These are phyloP conservation scores for Phaffia rhodozyma DNA, from an alignment of 1,284 basidiomycete species.

Conservation along the genomic window DNA sequence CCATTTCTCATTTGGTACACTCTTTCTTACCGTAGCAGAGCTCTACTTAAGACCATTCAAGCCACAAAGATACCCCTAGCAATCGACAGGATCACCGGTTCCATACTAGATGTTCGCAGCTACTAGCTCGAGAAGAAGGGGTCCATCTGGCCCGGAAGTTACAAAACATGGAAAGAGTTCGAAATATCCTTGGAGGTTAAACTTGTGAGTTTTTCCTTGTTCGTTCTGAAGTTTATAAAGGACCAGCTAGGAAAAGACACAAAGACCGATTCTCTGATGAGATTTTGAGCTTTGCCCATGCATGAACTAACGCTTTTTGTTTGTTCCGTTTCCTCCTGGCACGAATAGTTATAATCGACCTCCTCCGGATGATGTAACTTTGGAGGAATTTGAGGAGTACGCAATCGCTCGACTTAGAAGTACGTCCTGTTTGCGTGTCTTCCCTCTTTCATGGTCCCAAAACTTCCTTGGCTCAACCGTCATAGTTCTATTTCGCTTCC, in stretches of 20 bases:
- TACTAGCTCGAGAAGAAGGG: no score
- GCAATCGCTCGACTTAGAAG: conserved; percentile 73
- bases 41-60: no score
- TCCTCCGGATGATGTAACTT: conserved; percentile 76
- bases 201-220: conserved; percentile 49
- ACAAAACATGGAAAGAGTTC: background rate
- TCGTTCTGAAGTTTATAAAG: background rate
- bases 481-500: background rate
- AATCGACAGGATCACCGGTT: no score
- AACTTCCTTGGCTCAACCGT: background rate
- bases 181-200: conserved; percentile 56
- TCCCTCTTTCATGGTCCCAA: background rate
- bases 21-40: no score
- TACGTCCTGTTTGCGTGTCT: conserved; percentile 11
- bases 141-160: conserved; percentile 1
- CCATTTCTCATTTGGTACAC: no score
- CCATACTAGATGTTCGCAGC: no score
- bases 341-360: conserved; percentile 60
- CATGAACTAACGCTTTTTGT: background rate
- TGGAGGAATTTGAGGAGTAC: conserved; percentile 91
- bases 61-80: no score
- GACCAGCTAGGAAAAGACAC: conserved; percentile 2
- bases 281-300: background rate
- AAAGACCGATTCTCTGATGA: background rate
- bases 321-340: conserved; percentile 15